Evolutionary conservation across 129 eudicot genomes (phyloP), one percentile per base, ranked within the genome.

Genomic region (Artemisia annua): DNA sequence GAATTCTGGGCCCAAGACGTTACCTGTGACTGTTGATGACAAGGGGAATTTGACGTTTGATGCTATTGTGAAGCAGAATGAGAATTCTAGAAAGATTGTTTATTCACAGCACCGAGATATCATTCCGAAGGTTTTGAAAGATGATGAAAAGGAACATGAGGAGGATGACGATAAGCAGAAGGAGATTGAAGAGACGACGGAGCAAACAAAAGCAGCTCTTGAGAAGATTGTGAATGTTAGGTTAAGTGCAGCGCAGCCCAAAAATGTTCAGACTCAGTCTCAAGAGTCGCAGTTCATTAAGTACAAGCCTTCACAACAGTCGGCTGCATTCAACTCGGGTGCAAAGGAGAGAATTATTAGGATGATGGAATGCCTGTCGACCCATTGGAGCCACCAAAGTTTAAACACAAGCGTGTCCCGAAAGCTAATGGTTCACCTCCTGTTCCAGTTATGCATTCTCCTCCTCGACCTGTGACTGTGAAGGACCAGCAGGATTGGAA

Each of bases 401-500:
- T 93, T 28, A 93, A 93, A 74, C 96, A 93, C 72, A 93, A 93
- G 90, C 70, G 95, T 46, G 98, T 93, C 35, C 98, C 96, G 0
- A 93, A 83, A 76, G 98, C 96, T 22, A 81, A 85, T 17, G 98
- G 98, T 30, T 93, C 96, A 1, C 98, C 98, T 15, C 98, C 98
- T 11, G 96, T 89, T 7, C 96, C 98, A 0, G 89, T 93, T 2
- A 89, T 93, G 98, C 96, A 89, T 67, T 93, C 98, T 48, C 96
- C 96, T 0, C 96, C 98, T 16, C 95, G 96, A 15, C 95, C 95
- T 9, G 96, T 93, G 48, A 93, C 98, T 3, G 96, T 87, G 11
- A 93, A 93, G 71, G 98, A 93, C 63, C 98, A 89, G 70, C 92
- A 89, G 69, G 96, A 93, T 56, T 89, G 98, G 98, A 93, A 93